These are phyloP conservation scores for Hypholoma sublateritium DNA, from an alignment of 768 basidiomycete species.

Conservation along the genomic window DNA sequence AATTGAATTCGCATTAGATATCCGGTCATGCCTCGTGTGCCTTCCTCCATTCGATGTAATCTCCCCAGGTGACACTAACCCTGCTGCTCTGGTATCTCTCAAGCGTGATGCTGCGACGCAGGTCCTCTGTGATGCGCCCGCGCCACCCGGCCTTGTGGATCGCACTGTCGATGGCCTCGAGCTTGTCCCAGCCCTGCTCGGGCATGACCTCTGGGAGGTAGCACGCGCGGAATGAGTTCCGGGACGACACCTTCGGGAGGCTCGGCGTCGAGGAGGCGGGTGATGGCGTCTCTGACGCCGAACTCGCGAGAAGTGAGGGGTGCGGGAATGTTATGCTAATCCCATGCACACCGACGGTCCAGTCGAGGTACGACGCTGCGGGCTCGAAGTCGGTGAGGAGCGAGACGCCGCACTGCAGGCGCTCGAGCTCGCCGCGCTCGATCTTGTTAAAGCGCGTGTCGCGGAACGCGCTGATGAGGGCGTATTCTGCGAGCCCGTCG, in stretches of 20 bases:
- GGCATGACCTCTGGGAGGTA: conserved; percentile 92
- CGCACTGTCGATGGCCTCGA: conserved; percentile 87
- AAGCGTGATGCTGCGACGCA: conserved; percentile 73
- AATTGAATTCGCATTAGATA: not conserved
- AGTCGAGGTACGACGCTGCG: conserved; percentile 83
- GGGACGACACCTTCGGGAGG: conserved; percentile 53
- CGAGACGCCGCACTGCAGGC: conserved; percentile 91
- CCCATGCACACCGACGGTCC: conserved; percentile 91
- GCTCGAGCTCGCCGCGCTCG: conserved; percentile 69
- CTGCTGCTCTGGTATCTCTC: conserved; percentile 80
- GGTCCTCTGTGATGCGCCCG: conserved; percentile 78
- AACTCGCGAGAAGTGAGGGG: conserved; percentile 55
- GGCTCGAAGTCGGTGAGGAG: conserved; percentile 93
- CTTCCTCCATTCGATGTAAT: conserved; percentile 76
- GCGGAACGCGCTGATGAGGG: conserved; percentile 86
- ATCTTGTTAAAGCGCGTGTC: conserved; percentile 87
- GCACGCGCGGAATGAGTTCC: conserved; percentile 74
- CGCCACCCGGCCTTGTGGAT: conserved; percentile 93
- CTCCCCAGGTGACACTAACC: conserved; percentile 69
- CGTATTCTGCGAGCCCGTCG: conserved; percentile 85
- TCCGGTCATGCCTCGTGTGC: conserved; percentile 26
- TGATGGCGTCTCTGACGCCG: conserved; percentile 65
- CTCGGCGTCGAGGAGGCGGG: conserved; percentile 67
- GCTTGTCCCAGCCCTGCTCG: conserved; percentile 92
- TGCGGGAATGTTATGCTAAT: conserved; percentile 88